Conservation (phyloP, 352 stramenopile genomes). For the Globisporangium iwayamae region DNA sequence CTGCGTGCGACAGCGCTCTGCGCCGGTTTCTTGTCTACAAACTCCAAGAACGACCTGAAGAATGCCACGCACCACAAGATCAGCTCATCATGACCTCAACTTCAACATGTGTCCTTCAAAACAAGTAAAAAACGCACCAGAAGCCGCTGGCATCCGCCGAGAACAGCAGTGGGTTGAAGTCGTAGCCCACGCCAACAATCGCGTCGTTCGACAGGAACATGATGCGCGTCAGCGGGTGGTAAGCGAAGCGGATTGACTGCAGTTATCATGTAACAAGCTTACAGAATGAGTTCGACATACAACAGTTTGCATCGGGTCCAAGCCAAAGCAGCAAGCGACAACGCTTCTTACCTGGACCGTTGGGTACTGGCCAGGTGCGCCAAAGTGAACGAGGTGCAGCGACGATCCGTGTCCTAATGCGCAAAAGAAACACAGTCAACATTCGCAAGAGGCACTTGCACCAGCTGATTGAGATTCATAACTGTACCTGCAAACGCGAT, state of each 20-base stretch:
- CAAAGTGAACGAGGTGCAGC: slow-evolving; percentile 89
- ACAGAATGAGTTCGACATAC: not conserved
- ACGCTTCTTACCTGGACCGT: slow-evolving; percentile 53
- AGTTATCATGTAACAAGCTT: not conserved
- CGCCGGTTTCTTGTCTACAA: slow-evolving; percentile 74
- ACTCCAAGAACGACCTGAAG: slow-evolving; percentile 61
- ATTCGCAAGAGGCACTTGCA: not conserved
- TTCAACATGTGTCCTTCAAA: slow-evolving; percentile 3
- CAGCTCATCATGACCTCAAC: not conserved
- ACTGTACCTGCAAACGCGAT: slow-evolving; percentile 78
- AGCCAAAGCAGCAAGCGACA: not conserved
- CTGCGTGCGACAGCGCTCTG: slow-evolving; percentile 52
- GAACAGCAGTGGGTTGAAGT: slow-evolving; percentile 93
- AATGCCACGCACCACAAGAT: not conserved
- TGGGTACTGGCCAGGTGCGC: slow-evolving; percentile 55
- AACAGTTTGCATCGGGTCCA: not conserved
- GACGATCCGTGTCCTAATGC: slow-evolving; percentile 81
- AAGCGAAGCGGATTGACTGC: slow-evolving; percentile 84
- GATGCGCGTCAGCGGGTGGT: slow-evolving; percentile 83
- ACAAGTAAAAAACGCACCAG: slow-evolving; percentile 33
- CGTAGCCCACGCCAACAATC: slow-evolving; percentile 86
- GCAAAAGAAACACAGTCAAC: not conserved
- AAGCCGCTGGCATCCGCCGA: slow-evolving; percentile 69
- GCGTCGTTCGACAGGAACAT: slow-evolving; percentile 88
- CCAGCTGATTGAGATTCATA: not conserved